A percentile compares a stretch with the other conserved stretches of the same genome.
Conservation (phyloP, 2,329 filamentous ascomycete species). For the Bipolaris cookei region DNA sequence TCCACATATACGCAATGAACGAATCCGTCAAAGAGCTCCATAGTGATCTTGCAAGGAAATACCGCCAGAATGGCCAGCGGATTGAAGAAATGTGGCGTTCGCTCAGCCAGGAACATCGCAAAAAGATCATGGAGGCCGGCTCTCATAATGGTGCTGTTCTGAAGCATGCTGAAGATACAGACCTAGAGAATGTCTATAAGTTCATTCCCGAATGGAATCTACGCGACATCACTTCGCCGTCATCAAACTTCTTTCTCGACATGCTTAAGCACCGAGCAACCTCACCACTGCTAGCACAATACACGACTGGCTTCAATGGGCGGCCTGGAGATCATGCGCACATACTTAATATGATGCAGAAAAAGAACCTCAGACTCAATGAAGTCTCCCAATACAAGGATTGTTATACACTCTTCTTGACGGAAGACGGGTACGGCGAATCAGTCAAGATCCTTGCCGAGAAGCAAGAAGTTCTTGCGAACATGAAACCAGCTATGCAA, state of each 20-base stretch:
- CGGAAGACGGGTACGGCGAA: slow-evolving; percentile 48
- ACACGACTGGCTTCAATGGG: slow-evolving; percentile 34
- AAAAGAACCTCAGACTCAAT: slow-evolving; percentile 41
- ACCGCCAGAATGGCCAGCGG: slow-evolving; percentile 43
- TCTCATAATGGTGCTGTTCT: slow-evolving; percentile 45
- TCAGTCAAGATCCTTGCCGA: slow-evolving; percentile 35
- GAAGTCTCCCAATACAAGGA: slow-evolving; percentile 33
- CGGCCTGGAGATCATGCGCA: slow-evolving; percentile 47
- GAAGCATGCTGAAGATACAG: slow-evolving; percentile 44
- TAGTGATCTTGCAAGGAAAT: slow-evolving; percentile 51
- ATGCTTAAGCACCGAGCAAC: slow-evolving; percentile 51
- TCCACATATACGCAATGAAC: slow-evolving; percentile 11
- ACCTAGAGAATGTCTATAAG: slow-evolving; percentile 50
- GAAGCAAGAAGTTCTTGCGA: slow-evolving; percentile 25
- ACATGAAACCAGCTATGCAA: slow-evolving; percentile 24
- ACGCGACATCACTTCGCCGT: slow-evolving; percentile 47
- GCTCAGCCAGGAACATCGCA: slow-evolving; percentile 46
- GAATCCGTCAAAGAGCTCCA: slow-evolving; percentile 42
- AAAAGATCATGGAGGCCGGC: slow-evolving; percentile 46
- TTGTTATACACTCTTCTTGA: slow-evolving; percentile 50
- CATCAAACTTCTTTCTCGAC: slow-evolving; percentile 46
- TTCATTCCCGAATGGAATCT: slow-evolving; percentile 56
- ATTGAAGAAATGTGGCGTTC: slow-evolving; percentile 53
- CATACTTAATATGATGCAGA: slow-evolving; percentile 48
- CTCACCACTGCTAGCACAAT: slow-evolving; percentile 12